Conservation (phyloP, 805 yeast genomes). For the Yamadazyma akitaensis region DNA sequence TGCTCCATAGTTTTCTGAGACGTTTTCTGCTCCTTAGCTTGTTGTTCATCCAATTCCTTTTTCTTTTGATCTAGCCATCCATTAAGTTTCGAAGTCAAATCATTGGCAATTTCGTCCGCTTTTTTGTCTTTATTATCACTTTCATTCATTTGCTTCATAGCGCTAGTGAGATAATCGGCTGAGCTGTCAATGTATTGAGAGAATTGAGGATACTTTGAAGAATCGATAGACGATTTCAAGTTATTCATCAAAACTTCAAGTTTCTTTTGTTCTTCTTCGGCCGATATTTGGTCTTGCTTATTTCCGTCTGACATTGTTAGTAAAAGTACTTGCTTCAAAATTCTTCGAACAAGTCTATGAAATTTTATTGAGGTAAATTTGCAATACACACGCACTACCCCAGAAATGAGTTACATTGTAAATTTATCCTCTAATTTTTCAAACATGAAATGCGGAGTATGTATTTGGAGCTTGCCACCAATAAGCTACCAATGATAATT, state of each 20-base stretch:
- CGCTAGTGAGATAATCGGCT: slow-evolving; percentile 24
- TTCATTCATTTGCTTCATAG: slow-evolving; percentile 26
- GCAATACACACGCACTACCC: background rate
- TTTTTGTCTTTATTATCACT: slow-evolving; percentile 32
- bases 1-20: background rate
- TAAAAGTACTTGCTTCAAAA: background rate
- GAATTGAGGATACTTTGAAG: slow-evolving; percentile 24
- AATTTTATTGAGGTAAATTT: background rate
- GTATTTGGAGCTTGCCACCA: too few relatives aligned
- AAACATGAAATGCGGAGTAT: background rate
- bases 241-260: slow-evolving; percentile 6
- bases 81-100: slow-evolving; percentile 25
- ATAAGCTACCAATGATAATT: too few relatives aligned
- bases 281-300: background rate
- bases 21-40: background rate
- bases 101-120: slow-evolving; percentile 34
- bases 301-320: background rate
- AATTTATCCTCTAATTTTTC: background rate
- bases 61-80: slow-evolving; percentile 23
- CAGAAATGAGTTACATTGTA: background rate
- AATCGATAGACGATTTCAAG: slow-evolving; percentile 21
- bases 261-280: background rate
- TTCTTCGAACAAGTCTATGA: background rate
- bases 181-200: slow-evolving; percentile 26
- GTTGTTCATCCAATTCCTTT: slow-evolving; percentile 8